A percentile compares a stretch with the other conserved stretches of the same genome.
These are phyloP conservation scores for Pseudogymnoascus sp. DNA, from an alignment of 2,329 filamentous ascomycete species.

Conservation along the genomic window DNA sequence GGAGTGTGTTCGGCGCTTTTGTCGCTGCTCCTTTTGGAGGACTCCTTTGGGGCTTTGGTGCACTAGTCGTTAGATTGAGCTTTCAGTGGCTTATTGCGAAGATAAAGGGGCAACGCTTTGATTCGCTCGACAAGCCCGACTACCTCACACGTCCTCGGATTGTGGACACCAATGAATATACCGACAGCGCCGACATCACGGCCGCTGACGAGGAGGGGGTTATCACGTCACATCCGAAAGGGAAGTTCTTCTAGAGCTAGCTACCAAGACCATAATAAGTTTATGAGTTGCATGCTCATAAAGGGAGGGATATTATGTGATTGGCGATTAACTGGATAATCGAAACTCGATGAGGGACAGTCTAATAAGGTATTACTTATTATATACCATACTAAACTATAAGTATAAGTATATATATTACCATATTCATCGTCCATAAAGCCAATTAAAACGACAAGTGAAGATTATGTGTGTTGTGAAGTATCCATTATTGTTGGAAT, in stretches of 20 bases:
- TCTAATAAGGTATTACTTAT: not conserved
- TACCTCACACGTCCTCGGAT: constrained; percentile 17
- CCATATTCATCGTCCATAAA: not conserved
- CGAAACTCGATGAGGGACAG: not conserved
- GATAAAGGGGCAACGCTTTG: constrained; percentile 52
- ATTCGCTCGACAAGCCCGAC: constrained; percentile 53
- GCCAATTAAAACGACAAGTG: not conserved
- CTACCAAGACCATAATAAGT: not conserved
- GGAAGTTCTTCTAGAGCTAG: constrained; percentile 26
- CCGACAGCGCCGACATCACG: constrained; percentile 18
- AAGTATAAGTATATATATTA: not conserved
- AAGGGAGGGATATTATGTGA: not conserved
- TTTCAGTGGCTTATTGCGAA: constrained; percentile 52
- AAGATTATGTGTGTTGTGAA: not conserved
- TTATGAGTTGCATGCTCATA: not conserved
- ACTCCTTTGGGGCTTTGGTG: constrained; percentile 60
- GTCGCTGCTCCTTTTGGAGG: constrained; percentile 71
- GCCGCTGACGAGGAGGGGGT: constrained; percentile 17
- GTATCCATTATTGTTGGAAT: not conserved
- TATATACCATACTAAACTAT: not conserved
- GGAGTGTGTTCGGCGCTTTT: constrained; percentile 77
- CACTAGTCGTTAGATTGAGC: constrained; percentile 50
- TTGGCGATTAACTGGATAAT: not conserved
- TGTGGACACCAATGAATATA: constrained; percentile 26
- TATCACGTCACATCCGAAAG: constrained; percentile 25